Evolutionary conservation across 345 rosid species (phyloP).

Genomic region (Capsella bursapastoris): DNA sequence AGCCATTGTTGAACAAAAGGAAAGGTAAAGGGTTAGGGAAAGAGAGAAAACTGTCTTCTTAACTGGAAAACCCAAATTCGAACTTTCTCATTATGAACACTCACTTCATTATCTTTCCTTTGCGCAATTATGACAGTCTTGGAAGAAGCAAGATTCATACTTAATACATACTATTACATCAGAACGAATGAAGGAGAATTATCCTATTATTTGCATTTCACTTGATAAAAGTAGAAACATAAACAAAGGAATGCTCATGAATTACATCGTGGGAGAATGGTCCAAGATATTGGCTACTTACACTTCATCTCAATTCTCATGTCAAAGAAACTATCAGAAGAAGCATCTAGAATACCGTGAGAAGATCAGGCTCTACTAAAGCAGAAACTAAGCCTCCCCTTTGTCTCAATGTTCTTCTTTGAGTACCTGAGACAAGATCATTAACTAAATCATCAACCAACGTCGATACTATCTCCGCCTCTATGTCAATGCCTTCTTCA

Average conservation of each 20-base stretch:
- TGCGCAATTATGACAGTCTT: no score
- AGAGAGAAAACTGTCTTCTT: no score
- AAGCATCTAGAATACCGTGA: constrained; percentile 11
- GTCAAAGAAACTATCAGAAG: constrained; percentile 23
- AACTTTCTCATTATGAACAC: no score
- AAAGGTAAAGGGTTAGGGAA: no score
- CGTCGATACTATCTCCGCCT: constrained; percentile 56
- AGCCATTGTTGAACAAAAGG: no score
- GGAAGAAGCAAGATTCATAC: background rate
- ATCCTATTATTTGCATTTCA: constrained; percentile 42
- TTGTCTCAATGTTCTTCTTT: constrained; percentile 32
- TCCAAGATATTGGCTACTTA: constrained; percentile 21
- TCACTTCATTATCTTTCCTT: no score
- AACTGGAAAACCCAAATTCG: no score
- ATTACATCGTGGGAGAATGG: constrained; percentile 22
- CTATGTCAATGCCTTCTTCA: constrained; percentile 73
- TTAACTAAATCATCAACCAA: constrained; percentile 74
- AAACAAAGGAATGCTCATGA: background rate
- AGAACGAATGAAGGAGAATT: constrained; percentile 3
- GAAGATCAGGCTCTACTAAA: constrained; percentile 28
- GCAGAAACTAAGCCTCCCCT: background rate
- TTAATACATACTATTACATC: constrained; percentile 2
- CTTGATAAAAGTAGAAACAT: constrained; percentile 11
- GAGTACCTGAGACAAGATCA: constrained; percentile 49
- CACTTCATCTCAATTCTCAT: constrained; percentile 17